Conservation (phyloP, 1,139 yeast species). For the Citeromyces hawaiiensis region DNA sequence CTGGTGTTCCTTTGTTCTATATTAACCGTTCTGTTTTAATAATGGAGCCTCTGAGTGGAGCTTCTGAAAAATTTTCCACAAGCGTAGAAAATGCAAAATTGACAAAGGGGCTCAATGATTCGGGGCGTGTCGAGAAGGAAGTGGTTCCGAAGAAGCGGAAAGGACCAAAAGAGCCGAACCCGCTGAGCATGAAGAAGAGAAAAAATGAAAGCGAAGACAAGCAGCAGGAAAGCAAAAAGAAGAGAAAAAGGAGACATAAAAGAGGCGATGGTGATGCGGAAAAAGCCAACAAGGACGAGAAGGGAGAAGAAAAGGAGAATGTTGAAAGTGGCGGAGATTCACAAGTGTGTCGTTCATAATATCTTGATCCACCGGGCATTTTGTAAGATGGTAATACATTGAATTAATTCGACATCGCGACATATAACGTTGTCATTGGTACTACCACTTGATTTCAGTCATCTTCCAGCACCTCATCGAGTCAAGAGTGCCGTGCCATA, state of each 20-base stretch:
- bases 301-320: slow-evolving; percentile 23
- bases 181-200: slow-evolving; percentile 68
- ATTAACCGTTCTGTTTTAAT: slow-evolving; percentile 89
- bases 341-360: too few relatives aligned
- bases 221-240: neutral
- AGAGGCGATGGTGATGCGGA: slow-evolving; percentile 12
- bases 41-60: slow-evolving; percentile 83
- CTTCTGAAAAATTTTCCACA: slow-evolving; percentile 43
- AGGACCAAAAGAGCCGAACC: slow-evolving; percentile 44
- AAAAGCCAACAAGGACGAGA: slow-evolving; percentile 12
- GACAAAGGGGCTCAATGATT: slow-evolving; percentile 62
- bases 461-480: too few relatives aligned
- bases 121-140: slow-evolving; percentile 19
- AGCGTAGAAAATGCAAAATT: slow-evolving; percentile 53
- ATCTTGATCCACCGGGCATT: too few relatives aligned
- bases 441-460: too few relatives aligned
- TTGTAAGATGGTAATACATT: too few relatives aligned
- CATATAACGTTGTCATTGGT: too few relatives aligned
- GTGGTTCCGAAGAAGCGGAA: slow-evolving; percentile 19
- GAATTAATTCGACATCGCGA: too few relatives aligned
- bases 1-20: slow-evolving; percentile 84
- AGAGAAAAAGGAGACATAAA: slow-evolving; percentile 6
- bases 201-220: slow-evolving; percentile 4
- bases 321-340: slow-evolving; percentile 8
- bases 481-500: too few relatives aligned